Evolutionary conservation across 192 early-diverging fungal genomes (phyloP).

Genomic region (Piromyces finnis): DNA sequence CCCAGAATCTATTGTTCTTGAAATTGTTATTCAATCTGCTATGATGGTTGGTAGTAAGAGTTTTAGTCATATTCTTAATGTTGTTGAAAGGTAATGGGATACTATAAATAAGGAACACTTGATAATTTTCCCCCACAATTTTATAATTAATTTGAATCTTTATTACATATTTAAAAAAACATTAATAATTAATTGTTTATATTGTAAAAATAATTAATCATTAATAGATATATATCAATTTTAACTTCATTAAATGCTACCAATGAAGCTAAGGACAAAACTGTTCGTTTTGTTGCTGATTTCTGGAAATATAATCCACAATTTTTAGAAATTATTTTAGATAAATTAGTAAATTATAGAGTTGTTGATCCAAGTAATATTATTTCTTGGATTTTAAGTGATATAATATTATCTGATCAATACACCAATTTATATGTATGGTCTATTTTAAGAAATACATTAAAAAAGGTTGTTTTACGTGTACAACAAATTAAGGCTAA

Average conservation of each 20-base stretch:
- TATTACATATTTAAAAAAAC: no score
- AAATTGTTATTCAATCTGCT: conserved; percentile 64
- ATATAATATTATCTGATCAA: not conserved
- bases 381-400: conserved; percentile 55
- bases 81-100: conserved; percentile 67
- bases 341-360: conserved; percentile 90
- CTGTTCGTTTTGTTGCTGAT: conserved; percentile 51
- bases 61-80: conserved; percentile 82
- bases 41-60: conserved; percentile 78
- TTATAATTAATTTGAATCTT: no score
- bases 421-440: conserved; percentile 47
- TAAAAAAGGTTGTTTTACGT: conserved; percentile 71
- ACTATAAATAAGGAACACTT: no score
- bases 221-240: conserved; percentile 35
- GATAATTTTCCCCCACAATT: no score
- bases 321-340: conserved; percentile 79
- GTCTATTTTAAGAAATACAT: conserved; percentile 70
- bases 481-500: conserved; percentile 48
- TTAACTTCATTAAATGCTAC: conserved; percentile 35
- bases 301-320: conserved; percentile 85
- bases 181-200: no score
- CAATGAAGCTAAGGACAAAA: conserved; percentile 49
- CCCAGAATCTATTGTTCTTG: conserved; percentile 21
- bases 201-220: not conserved
- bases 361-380: conserved; percentile 72